These are phyloP conservation scores for Immersiporthe knoxdaviesiana DNA, from an alignment of 2,329 filamentous ascomycete genomes.

Conservation along the genomic window DNA sequence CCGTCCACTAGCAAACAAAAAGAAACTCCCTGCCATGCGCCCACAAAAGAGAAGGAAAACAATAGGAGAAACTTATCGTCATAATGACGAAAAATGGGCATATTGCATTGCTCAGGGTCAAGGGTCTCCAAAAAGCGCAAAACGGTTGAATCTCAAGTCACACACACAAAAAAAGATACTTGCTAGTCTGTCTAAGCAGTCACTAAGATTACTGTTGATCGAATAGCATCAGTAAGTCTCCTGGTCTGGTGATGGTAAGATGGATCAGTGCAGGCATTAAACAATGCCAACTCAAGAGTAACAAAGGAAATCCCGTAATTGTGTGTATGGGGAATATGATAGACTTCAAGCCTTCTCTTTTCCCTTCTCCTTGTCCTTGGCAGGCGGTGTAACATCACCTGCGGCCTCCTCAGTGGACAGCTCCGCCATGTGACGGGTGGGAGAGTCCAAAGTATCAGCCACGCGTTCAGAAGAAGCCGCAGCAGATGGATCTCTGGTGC, in stretches of 20 bases:
- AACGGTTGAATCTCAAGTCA: too few relatives aligned
- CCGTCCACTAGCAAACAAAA: not conserved
- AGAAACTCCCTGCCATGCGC: too few relatives aligned
- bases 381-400: not conserved
- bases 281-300: not conserved
- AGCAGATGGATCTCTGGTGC: not conserved
- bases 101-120: too few relatives aligned
- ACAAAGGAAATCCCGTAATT: not conserved
- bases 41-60: too few relatives aligned
- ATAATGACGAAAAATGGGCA: too few relatives aligned
- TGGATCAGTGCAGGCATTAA: not conserved
- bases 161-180: too few relatives aligned
- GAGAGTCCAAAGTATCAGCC: slow-evolving; percentile 7
- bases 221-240: too few relatives aligned
- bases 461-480: not conserved
- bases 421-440: slow-evolving; percentile 3
- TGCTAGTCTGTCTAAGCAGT: too few relatives aligned
- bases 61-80: too few relatives aligned
- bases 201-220: too few relatives aligned
- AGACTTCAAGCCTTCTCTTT: not conserved
- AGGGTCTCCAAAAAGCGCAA: too few relatives aligned
- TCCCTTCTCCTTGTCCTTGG: not conserved
- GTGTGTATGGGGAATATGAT: not conserved
- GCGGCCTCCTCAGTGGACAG: not conserved
- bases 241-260: not conserved